Percentiles rank a stretch among this genome's conserved stretches.
Evolutionary conservation across 2,329 filamentous ascomycete genomes (phyloP).

Genomic region (Aureobasidium sp.): DNA sequence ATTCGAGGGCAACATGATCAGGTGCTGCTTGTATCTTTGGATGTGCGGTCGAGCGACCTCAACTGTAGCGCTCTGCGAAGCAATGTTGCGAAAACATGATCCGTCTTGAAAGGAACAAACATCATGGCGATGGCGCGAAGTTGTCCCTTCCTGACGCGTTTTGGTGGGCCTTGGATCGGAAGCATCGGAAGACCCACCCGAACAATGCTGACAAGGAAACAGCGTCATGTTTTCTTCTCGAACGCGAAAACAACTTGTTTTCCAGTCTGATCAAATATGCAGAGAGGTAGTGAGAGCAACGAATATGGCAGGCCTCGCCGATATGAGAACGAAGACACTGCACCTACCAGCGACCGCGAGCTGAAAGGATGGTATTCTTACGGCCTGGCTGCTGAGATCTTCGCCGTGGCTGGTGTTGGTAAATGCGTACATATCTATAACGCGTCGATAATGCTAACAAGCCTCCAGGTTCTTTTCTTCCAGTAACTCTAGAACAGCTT

Average conservation of each 20-base stretch:
- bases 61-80: background rate
- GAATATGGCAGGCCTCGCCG: background rate
- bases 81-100: background rate
- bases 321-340: slow-evolving; percentile 11
- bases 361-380: slow-evolving; percentile 15
- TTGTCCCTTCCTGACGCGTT: slow-evolving; percentile 2
- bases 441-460: slow-evolving; percentile 15
- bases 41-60: background rate
- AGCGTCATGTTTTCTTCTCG: background rate
- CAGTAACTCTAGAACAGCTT: slow-evolving; percentile 82
- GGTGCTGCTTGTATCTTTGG: no score
- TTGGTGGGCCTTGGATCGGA: slow-evolving; percentile 1
- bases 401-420: slow-evolving; percentile 81
- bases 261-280: background rate
- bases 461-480: slow-evolving; percentile 72
- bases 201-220: slow-evolving; percentile 9
- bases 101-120: background rate
- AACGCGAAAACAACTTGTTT: background rate
- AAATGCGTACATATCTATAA: slow-evolving; percentile 27
- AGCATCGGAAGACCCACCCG: slow-evolving; percentile 11
- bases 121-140: background rate
- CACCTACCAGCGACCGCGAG: slow-evolving; percentile 12
- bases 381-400: slow-evolving; percentile 78
- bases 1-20: no score
- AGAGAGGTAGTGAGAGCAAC: background rate